A percentile compares a stretch with the other conserved stretches of the same genome.
phyloP scores from a whole-genome alignment of 257 asterid species.

The Vinca minor region DNA sequence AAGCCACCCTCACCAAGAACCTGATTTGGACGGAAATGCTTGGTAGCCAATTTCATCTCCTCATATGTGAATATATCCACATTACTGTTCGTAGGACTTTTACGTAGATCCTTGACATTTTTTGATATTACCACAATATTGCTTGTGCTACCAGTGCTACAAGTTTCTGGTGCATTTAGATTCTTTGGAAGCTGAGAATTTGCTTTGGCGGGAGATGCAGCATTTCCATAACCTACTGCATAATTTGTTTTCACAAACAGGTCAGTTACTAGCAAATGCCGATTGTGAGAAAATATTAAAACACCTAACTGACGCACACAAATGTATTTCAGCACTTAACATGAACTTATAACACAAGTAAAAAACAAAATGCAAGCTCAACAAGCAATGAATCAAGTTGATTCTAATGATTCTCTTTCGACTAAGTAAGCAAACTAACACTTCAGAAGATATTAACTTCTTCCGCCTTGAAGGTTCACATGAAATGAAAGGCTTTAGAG shows the following conservation, averaged over 20 bases:
- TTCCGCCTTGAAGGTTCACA: not conserved
- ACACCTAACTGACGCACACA: not conserved
- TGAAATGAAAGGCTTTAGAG: not conserved
- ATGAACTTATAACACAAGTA: not conserved
- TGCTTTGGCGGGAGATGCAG: slow-evolving; percentile 30
- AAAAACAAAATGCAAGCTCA: not conserved
- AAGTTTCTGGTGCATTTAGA: slow-evolving; percentile 12
- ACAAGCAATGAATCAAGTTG: not conserved
- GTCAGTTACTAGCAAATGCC: not conserved
- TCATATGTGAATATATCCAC: slow-evolving; percentile 79
- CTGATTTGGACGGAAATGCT: slow-evolving; percentile 73
- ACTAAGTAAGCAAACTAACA: not conserved
- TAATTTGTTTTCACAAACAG: not conserved
- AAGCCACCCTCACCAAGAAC: slow-evolving; percentile 95
- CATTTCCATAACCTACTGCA: slow-evolving; percentile 30
- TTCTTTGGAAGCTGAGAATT: slow-evolving; percentile 28
- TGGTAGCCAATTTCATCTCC: slow-evolving; percentile 91
- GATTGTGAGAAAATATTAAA: not conserved
- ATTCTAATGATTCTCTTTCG: not conserved
- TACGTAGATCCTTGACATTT: slow-evolving; percentile 66
- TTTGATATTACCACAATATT: slow-evolving; percentile 44
- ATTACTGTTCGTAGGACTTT: slow-evolving; percentile 58
- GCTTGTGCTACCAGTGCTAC: slow-evolving; percentile 22
- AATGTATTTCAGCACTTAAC: not conserved
- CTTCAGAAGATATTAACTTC: not conserved